Evolutionary conservation across 495 filamentous ascomycete genomes (phyloP), one percentile per base, ranked within the genome.

Genomic region (Chaetomium cochliodes): DNA sequence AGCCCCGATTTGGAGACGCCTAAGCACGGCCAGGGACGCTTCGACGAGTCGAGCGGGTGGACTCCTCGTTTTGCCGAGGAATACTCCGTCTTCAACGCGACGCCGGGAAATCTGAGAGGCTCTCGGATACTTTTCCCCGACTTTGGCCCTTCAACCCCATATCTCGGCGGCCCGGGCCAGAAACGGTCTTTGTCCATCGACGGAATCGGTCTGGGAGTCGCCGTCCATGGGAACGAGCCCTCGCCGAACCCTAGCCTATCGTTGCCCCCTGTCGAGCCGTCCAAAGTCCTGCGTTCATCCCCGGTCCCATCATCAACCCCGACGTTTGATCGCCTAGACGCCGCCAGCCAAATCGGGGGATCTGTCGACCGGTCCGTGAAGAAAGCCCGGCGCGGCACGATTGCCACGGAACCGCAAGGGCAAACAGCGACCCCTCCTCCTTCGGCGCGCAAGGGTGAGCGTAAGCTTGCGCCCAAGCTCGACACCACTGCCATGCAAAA

Each of bases 1-100:
- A 85, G 81, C 68, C 79, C 82, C 44, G 77, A 84, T 60, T 88
- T 91, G 73, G 84, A 87, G 64, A 91, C 88, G 16, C 88, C 89
- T 22, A 88, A 87, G 72, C 72, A 71, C 58, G 78, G 74, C 67
- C 74, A 74, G 62, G 77, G 71, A 56, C 73, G 72, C 44, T 82
- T 81, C 62, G 81, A 82, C 69, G 78, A 82, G 46, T 73, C 77
- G 33, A 76, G 72, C 65, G 75, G 80, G 62, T 84, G 82, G 80
- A 84, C 82, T 12, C 82, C 82, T 65, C 78, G 77, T 26, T 84
- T 85, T 75, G 81, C 82, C 66, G 82, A 84, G 65, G 82, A 85
- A 62, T 85, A 82, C 68, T 82, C 82, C 60, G 81, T 85, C 67
- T 85, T 85, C 74, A 82, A 82, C 70, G 67, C 80, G 6, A 84